Base-by-base conservation (phyloP, 2,329 filamentous ascomycete genomes). In the Berkeleyomyces rouxiae region DNA sequence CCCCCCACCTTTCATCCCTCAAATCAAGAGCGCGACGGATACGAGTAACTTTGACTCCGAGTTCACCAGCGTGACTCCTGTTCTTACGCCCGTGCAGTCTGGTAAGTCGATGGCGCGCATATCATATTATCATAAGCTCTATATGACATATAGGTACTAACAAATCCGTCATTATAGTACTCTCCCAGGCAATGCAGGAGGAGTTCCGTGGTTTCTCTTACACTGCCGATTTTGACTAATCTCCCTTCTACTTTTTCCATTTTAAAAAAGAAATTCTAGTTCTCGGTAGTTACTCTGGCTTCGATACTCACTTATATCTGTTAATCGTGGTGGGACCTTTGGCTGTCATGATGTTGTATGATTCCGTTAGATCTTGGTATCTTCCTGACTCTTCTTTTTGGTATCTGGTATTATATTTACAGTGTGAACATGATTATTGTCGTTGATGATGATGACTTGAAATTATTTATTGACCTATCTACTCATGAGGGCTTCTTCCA, bases 31-130 rank as follows among this genome's bases (percentile, higher is more conserved):
- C 72, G 82, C 91, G 7, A 96, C 93, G 51, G 93, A 99, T 76
- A 99, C 93, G n/a, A 96, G 91, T 79, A 99, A 99, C 77, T 99
- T 99, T 74, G 93, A 99, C 72, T 90, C 88, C 57, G 93, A 99
- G 73, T 99, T 99, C 72, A 99, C 93, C 0, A 97, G 92, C 71
- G 93, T 99, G 62, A 99, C 93, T 49, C 93, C 93, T 1, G 93
- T 99, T 64, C 80, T 99, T 68, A 99, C 93, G 39, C 93, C 93
- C 60, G 93, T 99, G 62, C 91, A 97, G 76, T 95, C 90, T 75
- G 90, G 91, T 95, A 87, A 78, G 87, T 79, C 64, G 23, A 61
- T 43, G 23, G 31, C n/a, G 44, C 40, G 43, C 6, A 3, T 16
- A 11, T 61, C n/a, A 33, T 53, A 31, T 43, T 7, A 10, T 10